Conservation (phyloP, 495 filamentous ascomycete species). For the Chaetomidium leptoderma region DNA sequence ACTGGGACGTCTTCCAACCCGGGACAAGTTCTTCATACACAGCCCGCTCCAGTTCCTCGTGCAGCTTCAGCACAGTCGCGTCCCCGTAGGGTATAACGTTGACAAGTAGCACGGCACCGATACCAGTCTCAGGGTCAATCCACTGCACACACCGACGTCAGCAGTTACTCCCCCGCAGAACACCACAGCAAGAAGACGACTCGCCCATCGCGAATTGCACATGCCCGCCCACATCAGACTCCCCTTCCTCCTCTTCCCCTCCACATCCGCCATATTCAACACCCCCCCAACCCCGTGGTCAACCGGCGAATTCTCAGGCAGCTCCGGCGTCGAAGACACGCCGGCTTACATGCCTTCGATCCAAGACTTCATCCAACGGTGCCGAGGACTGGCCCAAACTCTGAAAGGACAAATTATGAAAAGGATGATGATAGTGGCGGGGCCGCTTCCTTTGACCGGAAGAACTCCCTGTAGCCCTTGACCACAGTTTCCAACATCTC, state of each 20-base stretch:
- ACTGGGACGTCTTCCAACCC: neutral
- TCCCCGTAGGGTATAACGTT: constrained; percentile 28
- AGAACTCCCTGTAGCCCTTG: neutral
- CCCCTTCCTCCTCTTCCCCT: constrained; percentile 32
- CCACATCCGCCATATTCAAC: constrained; percentile 30
- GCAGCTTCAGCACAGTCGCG: constrained; percentile 23
- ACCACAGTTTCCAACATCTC: neutral
- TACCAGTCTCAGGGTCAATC: constrained; percentile 35
- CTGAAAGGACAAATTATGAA: no score
- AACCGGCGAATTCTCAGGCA: constrained; percentile 16
- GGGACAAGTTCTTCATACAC: constrained; percentile 31
- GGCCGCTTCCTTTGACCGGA: no score
- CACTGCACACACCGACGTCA: constrained; percentile 23
- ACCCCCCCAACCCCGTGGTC: constrained; percentile 29
- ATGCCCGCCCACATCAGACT: constrained; percentile 37
- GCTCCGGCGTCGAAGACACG: no score
- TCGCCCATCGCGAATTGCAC: constrained; percentile 31
- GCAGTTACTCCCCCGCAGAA: neutral
- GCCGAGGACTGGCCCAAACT: no score
- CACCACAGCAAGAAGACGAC: constrained; percentile 4
- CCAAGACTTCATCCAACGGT: no score
- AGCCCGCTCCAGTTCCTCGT: constrained; percentile 31
- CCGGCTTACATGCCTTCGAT: neutral
- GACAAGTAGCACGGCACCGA: constrained; percentile 28
- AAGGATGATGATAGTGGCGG: neutral